These are phyloP conservation scores for Dryadomyces sulphureus DNA, from an alignment of 2,329 filamentous ascomycete genomes.

Conservation along the genomic window DNA sequence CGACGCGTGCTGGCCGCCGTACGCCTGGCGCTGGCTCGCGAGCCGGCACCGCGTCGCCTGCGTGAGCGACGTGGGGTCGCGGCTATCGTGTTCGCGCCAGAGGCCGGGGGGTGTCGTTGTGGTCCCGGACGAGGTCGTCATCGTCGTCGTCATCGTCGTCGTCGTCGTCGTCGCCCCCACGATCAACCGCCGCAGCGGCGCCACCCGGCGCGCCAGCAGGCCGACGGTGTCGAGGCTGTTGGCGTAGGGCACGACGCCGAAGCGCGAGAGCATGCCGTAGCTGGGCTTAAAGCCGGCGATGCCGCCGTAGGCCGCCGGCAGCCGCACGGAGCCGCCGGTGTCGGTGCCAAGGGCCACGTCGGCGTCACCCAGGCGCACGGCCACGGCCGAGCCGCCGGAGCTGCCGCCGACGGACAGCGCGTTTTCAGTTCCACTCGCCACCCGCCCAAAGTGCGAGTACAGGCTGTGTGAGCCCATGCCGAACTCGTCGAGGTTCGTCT, in stretches of 20 bases:
- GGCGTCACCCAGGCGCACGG: constrained; percentile 48
- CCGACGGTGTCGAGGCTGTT: constrained; percentile 90
- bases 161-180: constrained; percentile 13
- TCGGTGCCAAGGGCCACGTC: constrained; percentile 73
- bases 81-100: constrained; percentile 26
- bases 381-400: constrained; percentile 84
- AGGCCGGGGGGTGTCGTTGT: background rate
- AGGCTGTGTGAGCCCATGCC: constrained; percentile 23
- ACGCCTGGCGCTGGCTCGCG: constrained; percentile 5
- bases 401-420: constrained; percentile 66
- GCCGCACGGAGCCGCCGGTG: constrained; percentile 75
- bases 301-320: constrained; percentile 78
- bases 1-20: background rate
- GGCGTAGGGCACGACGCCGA: constrained; percentile 79
- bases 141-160: constrained; percentile 16
- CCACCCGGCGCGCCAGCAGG: constrained; percentile 45
- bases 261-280: constrained; percentile 74
- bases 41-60: constrained; percentile 35
- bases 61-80: constrained; percentile 62
- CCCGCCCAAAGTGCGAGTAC: constrained; percentile 15
- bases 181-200: constrained; percentile 34
- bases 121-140: background rate
- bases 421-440: too few species aligned
- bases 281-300: constrained; percentile 81
- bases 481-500: constrained; percentile 73